Evolutionary conservation across 768 basidiomycete species (phyloP).

Genomic region (Lyophyllum atratum): DNA sequence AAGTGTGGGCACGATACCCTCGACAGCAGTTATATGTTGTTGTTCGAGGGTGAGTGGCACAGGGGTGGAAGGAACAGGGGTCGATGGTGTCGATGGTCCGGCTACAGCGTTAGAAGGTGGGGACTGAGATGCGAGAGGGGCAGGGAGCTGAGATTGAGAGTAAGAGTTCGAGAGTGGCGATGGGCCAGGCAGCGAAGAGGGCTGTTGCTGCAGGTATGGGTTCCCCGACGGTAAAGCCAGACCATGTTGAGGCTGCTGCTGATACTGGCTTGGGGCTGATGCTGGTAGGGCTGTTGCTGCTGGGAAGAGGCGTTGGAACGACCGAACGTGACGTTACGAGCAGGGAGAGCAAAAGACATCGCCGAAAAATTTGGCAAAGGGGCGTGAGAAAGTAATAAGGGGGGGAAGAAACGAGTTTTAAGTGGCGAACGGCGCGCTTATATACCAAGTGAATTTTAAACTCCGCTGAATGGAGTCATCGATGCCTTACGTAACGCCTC

Average conservation of each 20-base stretch:
- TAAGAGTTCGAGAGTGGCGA: slow-evolving; percentile 62
- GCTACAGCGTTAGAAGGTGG: slow-evolving; percentile 41
- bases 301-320: slow-evolving; percentile 52
- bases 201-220: slow-evolving; percentile 40
- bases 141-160: slow-evolving; percentile 37
- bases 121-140: slow-evolving; percentile 30
- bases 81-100: slow-evolving; percentile 58
- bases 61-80: slow-evolving; percentile 66
- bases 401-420: slow-evolving; percentile 32
- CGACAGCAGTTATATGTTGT: slow-evolving; percentile 94
- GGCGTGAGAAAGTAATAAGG: slow-evolving; percentile 45
- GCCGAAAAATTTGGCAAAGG: slow-evolving; percentile 29
- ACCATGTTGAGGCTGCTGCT: slow-evolving; percentile 45
- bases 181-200: slow-evolving; percentile 48
- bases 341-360: slow-evolving; percentile 70
- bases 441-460: slow-evolving; percentile 47
- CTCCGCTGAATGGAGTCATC: slow-evolving; percentile 44
- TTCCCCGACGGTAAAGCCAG: slow-evolving; percentile 63
- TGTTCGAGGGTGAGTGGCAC: slow-evolving; percentile 82
- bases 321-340: slow-evolving; percentile 79
- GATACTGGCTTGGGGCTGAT: slow-evolving; percentile 44
- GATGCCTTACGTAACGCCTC: slow-evolving; percentile 43
- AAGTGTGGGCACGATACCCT: slow-evolving; percentile 97
- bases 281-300: slow-evolving; percentile 41
- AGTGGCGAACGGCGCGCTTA: slow-evolving; percentile 35